phyloP scores from a whole-genome alignment of 2,329 filamentous ascomycete species.

The Talaromyces sp. region DNA sequence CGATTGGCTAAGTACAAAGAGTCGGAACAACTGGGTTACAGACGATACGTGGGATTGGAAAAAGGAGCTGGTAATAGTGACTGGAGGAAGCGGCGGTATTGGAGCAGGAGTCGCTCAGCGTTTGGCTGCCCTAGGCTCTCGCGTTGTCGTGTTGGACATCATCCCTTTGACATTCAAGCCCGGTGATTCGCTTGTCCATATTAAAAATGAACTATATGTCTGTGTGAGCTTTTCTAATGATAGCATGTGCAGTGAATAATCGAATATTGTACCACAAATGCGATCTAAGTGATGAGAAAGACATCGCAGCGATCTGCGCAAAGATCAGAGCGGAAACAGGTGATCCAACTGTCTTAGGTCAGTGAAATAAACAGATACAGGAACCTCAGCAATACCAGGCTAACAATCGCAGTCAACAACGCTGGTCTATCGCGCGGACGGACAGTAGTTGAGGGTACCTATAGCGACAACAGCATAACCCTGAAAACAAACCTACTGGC shows the following conservation, averaged over 20 bases:
- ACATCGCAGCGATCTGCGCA: neutral
- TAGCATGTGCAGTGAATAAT: neutral
- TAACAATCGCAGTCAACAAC: neutral
- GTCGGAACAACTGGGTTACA: neutral
- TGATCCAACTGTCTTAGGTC: neutral
- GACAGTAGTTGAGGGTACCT: neutral
- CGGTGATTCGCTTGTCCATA: neutral
- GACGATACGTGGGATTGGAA: constrained; percentile 6
- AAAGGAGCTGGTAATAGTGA: constrained; percentile 10
- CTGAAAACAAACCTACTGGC: constrained; percentile 25
- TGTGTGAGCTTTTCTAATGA: too few relatives aligned
- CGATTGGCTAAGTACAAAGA: neutral
- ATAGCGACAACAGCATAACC: constrained; percentile 23
- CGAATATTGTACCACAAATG: neutral
- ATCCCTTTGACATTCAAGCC: constrained; percentile 7
- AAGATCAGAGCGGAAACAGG: neutral
- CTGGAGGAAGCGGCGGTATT: constrained; percentile 10
- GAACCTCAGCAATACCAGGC: neutral
- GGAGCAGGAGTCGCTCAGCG: constrained; percentile 3
- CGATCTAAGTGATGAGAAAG: neutral
- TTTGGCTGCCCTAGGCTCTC: constrained; percentile 1
- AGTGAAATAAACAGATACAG: neutral
- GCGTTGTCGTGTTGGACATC: constrained; percentile 11
- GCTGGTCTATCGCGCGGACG: neutral
- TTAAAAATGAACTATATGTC: neutral